Conservation (phyloP, 2,329 filamentous ascomycete genomes). For the Cryphonectria parasitica region DNA sequence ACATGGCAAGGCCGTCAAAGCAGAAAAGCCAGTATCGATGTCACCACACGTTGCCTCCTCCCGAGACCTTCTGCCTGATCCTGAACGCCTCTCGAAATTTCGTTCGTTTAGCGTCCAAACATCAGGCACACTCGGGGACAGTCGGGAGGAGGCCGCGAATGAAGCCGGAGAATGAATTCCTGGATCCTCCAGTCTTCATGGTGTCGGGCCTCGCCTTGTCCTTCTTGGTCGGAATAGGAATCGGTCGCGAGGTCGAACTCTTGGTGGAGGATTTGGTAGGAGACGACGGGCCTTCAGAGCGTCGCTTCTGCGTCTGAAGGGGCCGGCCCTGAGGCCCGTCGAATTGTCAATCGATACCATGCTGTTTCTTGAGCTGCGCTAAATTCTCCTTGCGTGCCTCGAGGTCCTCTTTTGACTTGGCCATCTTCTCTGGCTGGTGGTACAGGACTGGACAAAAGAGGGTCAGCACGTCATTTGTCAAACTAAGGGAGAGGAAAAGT, state of each 20-base stretch:
- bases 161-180: constrained; percentile 41
- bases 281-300: constrained; percentile 66
- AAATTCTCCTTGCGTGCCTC: constrained; percentile 93
- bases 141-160: constrained; percentile 43
- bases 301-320: constrained; percentile 51
- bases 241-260: constrained; percentile 29
- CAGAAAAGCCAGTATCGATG: constrained; percentile 17
- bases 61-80: constrained; percentile 9
- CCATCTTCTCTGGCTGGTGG: constrained; percentile 69
- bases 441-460: constrained; percentile 55
- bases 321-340: constrained; percentile 66
- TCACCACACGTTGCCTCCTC: constrained; percentile 9
- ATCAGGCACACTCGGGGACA: constrained; percentile 40
- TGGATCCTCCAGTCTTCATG: constrained; percentile 43
- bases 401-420: constrained; percentile 89
- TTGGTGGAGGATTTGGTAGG: constrained; percentile 45
- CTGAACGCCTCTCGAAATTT: constrained; percentile 24
- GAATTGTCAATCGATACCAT: constrained; percentile 96
- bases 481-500: background rate
- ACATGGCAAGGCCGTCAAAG: constrained; percentile 15
- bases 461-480: constrained; percentile 18
- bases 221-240: constrained; percentile 24
- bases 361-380: constrained; percentile 96
- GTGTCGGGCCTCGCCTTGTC: constrained; percentile 25
- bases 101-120: constrained; percentile 23